Percentiles rank a stretch among this genome's conserved stretches.
phyloP scores from a whole-genome alignment of 2,329 filamentous ascomycete genomes.

The Alternaria novae-zelandiae region DNA sequence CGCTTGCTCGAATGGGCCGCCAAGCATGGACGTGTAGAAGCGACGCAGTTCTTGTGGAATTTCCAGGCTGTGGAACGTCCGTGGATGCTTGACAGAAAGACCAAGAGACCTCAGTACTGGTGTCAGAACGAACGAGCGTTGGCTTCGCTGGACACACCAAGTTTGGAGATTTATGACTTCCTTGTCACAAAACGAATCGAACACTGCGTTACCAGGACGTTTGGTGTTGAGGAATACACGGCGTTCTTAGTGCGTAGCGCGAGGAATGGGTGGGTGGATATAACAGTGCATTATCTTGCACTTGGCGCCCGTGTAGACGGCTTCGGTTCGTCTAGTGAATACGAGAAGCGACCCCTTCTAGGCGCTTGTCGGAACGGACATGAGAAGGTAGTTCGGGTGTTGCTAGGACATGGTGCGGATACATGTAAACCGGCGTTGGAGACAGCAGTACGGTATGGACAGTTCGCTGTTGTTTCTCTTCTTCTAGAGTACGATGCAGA shows the following conservation, averaged over 20 bases:
- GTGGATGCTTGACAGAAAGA: neutral
- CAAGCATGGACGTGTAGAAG: neutral
- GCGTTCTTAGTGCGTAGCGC: neutral
- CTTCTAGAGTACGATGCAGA: neutral
- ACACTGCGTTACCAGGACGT: neutral
- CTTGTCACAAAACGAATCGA: neutral
- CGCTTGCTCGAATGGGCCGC: neutral
- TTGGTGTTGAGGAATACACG: neutral
- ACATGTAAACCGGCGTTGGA: neutral
- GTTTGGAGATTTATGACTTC: neutral
- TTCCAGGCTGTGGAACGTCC: neutral
- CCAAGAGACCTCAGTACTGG: neutral
- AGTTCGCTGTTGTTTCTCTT: neutral
- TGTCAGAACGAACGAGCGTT: neutral
- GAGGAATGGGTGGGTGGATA: neutral
- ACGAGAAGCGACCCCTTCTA: neutral
- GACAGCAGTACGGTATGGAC: neutral
- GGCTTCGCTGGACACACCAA: neutral
- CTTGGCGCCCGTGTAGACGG: neutral
- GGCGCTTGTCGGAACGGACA: neutral
- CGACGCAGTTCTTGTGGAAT: neutral
- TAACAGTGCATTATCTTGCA: neutral
- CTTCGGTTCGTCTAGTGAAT: neutral
- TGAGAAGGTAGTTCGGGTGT: neutral
- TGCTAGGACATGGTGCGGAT: neutral